Conservation (phyloP, 192 early-diverging fungal genomes). For the Coemansia sp. region DNA sequence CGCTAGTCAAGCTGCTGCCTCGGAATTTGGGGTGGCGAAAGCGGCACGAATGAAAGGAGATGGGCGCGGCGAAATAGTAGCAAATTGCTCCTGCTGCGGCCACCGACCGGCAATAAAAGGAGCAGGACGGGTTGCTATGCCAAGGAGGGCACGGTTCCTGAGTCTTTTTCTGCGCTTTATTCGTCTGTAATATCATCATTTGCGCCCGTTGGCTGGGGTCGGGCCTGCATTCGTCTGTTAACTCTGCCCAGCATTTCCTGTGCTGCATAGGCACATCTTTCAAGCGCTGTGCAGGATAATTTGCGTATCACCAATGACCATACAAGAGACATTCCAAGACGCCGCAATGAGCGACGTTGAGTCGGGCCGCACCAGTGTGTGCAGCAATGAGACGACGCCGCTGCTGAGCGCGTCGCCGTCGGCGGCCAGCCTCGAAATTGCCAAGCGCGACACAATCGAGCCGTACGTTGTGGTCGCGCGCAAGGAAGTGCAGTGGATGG, state of each 20-base stretch:
- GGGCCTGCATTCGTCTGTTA: background rate
- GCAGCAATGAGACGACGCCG: slow-evolving; percentile 1
- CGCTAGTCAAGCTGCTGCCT: background rate
- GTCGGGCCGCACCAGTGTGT: slow-evolving; percentile 1
- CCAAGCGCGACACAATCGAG: slow-evolving; percentile 30
- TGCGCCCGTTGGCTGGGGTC: background rate
- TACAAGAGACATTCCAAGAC: background rate
- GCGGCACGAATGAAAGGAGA: too few relatives aligned
- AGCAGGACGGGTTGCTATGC: too few relatives aligned
- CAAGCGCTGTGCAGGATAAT: too few relatives aligned
- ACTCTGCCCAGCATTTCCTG: background rate
- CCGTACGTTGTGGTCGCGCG: slow-evolving; percentile 16
- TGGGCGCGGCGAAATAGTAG: too few relatives aligned
- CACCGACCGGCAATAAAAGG: too few relatives aligned
- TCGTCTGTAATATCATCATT: background rate
- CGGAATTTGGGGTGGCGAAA: background rate
- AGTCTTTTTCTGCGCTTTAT: too few relatives aligned
- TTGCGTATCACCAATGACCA: slow-evolving; percentile 7
- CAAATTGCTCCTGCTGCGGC: too few relatives aligned
- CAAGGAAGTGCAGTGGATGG: slow-evolving; percentile 28
- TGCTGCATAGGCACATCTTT: too few relatives aligned
- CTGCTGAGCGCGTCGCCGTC: slow-evolving; percentile 37
- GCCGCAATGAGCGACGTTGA: slow-evolving; percentile 6
- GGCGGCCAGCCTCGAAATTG: slow-evolving; percentile 22
- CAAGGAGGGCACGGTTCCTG: too few relatives aligned